A percentile compares a stretch with the other conserved stretches of the same genome.
Evolutionary conservation across 2,329 filamentous ascomycete genomes (phyloP).

Genomic region (Penicillium corylophilum): DNA sequence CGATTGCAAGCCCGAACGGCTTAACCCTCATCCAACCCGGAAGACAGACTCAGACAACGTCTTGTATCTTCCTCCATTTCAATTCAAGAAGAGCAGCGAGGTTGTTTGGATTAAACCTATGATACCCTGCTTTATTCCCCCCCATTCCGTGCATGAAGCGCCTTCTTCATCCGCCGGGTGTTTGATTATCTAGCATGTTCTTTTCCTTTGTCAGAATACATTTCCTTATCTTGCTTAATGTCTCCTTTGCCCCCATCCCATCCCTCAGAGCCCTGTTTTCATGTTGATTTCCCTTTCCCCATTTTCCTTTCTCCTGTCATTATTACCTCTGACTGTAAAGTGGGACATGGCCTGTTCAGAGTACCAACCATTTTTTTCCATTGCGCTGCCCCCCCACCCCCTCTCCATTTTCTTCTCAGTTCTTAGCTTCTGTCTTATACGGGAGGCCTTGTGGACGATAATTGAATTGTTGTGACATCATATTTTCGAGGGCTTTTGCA

Average conservation of each 20-base stretch:
- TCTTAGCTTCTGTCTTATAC: slow-evolving; percentile 19
- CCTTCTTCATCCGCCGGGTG: slow-evolving; percentile 31
- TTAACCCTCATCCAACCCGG: slow-evolving; percentile 16
- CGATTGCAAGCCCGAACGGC: slow-evolving; percentile 12
- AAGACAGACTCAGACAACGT: slow-evolving; percentile 10
- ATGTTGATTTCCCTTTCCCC: slow-evolving; percentile 13
- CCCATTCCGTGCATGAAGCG: slow-evolving; percentile 33
- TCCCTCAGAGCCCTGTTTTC: not conserved
- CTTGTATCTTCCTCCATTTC: slow-evolving; percentile 10
- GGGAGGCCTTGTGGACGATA: slow-evolving; percentile 19
- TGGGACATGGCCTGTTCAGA: slow-evolving; percentile 20
- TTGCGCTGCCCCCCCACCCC: slow-evolving; percentile 4
- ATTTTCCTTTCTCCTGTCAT: slow-evolving; percentile 25
- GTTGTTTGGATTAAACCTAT: slow-evolving; percentile 41
- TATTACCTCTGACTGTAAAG: slow-evolving; percentile 30
- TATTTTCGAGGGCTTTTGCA: not conserved
- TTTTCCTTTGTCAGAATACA: slow-evolving; percentile 32
- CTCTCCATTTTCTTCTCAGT: not conserved
- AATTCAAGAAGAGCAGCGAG: slow-evolving; percentile 31
- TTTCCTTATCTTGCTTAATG: slow-evolving; percentile 20
- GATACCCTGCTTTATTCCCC: slow-evolving; percentile 40
- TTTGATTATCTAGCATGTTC: slow-evolving; percentile 38
- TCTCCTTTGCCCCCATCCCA: slow-evolving; percentile 8
- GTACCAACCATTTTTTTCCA: slow-evolving; percentile 8
- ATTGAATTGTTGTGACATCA: slow-evolving; percentile 18